Evolutionary conservation across 208 protist genomes (phyloP), one percentile per base, ranked within the genome.

Genomic region (Leishmania guyanensis): DNA sequence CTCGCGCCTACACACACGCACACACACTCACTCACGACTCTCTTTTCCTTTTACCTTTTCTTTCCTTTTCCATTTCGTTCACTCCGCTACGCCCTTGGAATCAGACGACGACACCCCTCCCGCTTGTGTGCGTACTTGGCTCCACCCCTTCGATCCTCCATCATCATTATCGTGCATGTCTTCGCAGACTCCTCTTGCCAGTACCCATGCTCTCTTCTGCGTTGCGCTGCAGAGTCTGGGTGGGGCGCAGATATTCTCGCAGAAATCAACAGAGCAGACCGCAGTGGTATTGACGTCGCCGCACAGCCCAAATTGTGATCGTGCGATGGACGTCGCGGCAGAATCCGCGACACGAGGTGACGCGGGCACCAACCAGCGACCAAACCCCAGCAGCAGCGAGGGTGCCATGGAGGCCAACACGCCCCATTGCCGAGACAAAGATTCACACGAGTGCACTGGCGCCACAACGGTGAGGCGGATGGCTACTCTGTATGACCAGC

Each of bases 151-250:
- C 53, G 17, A 29, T 6, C 29, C 39, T 14, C 3, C 22, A 50
- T 33, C 33, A 3, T 33, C 6, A n/a, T 20, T n/a, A 43, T 26
- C 43, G 43, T 22, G 43, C 20, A 77, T 64, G 48, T n/a, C 72
- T 39, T 58, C 56, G 3, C 43, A 53, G 46, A 62, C 72, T 48
- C 51, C 72, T 62, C 69, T 36, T 39, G 75, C 56, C 51, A 84
- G 80, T 75, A 80, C 80, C 6, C 80, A 84, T 43, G 54, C 29
- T 46, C 12, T 36, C 0, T 84, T 84, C 54, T 84, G 80, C 62
- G 68, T 48, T 36, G 46, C 78, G 54, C 46, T 84, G 51, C 75
- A 69, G 51, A 46, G 29, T 0, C 66, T 84, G 2, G 54, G n/a
- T 33, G 54, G 43, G 0, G 56, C 54, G 16, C 17, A 48, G 3